A percentile compares a stretch with the other conserved stretches of the same genome.
These are phyloP conservation scores for Phoenix roebelenii DNA, from an alignment of 176 grass and related monocot genomes.

Conservation along the genomic window DNA sequence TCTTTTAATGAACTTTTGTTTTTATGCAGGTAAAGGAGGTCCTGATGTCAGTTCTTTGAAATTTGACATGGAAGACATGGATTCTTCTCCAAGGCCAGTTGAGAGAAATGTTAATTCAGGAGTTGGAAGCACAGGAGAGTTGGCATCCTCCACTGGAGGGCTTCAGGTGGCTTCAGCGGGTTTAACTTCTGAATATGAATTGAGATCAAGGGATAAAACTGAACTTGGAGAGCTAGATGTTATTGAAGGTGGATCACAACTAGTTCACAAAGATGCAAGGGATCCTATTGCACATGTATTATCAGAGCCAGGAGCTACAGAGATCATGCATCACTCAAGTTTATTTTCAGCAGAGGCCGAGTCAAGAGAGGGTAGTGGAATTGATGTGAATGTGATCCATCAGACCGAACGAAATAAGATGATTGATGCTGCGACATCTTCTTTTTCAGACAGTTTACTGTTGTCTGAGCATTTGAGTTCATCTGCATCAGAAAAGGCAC, in stretches of 20 bases:
- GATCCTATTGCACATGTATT: neutral
- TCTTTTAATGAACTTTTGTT: constrained; percentile 11
- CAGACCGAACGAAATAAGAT: constrained; percentile 20
- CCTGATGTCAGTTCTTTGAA: constrained; percentile 29
- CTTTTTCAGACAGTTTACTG: constrained; percentile 17
- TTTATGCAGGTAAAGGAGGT: constrained; percentile 39
- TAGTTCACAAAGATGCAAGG: neutral
- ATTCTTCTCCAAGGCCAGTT: constrained; percentile 31
- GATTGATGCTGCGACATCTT: constrained; percentile 9
- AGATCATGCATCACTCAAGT: constrained; percentile 16
- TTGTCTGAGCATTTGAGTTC: constrained; percentile 6
- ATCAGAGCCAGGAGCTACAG: neutral
- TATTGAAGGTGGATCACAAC: no score
- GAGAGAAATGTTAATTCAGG: neutral
- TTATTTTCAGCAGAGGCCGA: neutral
- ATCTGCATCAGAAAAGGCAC: constrained; percentile 2
- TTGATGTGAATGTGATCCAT: neutral
- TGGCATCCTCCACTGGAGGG: neutral
- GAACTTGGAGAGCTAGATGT: constrained; percentile 6
- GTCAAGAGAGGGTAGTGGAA: no score
- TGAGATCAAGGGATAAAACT: constrained; percentile 18
- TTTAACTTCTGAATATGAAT: constrained; percentile 17
- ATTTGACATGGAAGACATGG: constrained; percentile 13
- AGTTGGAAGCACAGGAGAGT: neutral
- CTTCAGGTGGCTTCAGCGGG: constrained; percentile 1